Percentiles rank a stretch among this genome's conserved stretches.
Conservation (phyloP, 1,284 basidiomycete genomes). For the Fomes fomentarius region DNA sequence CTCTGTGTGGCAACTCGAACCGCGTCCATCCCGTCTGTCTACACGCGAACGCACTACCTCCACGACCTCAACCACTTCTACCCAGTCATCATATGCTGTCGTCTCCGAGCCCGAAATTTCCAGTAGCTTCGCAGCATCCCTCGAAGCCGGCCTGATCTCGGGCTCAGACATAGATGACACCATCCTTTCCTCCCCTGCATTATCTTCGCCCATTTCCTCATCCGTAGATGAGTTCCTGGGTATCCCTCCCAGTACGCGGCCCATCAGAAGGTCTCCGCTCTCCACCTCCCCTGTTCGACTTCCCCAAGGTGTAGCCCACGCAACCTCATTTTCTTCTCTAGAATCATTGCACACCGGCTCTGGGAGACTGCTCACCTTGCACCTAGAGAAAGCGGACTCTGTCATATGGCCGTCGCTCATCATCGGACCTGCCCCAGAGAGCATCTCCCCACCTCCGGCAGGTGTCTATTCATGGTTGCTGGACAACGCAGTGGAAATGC, state of each 20-base stretch:
- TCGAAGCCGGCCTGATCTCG: conserved; percentile 70
- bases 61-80: conserved; percentile 71
- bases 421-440: conserved; percentile 69
- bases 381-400: conserved; percentile 77
- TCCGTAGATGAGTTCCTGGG: conserved; percentile 50
- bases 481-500: conserved; percentile 55
- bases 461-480: conserved; percentile 53
- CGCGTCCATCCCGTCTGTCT: conserved; percentile 51
- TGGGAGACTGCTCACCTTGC: conserved; percentile 69
- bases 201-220: conserved; percentile 61
- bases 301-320: conserved; percentile 49
- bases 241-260: conserved; percentile 15
- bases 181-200: conserved; percentile 51
- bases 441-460: conserved; percentile 47
- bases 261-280: conserved; percentile 22
- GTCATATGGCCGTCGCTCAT: conserved; percentile 80
- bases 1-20: conserved; percentile 79
- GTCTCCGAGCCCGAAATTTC: conserved; percentile 80
- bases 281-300: conserved; percentile 52
- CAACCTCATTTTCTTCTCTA: conserved; percentile 73
- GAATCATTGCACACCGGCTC: conserved; percentile 66
- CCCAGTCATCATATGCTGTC: conserved; percentile 76
- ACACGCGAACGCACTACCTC: conserved; percentile 73
- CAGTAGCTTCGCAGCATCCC: conserved; percentile 77
- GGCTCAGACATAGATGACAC: conserved; percentile 60